These are phyloP conservation scores for Diversispora eburnea DNA, from an alignment of 192 early-diverging fungal genomes.

Conservation along the genomic window DNA sequence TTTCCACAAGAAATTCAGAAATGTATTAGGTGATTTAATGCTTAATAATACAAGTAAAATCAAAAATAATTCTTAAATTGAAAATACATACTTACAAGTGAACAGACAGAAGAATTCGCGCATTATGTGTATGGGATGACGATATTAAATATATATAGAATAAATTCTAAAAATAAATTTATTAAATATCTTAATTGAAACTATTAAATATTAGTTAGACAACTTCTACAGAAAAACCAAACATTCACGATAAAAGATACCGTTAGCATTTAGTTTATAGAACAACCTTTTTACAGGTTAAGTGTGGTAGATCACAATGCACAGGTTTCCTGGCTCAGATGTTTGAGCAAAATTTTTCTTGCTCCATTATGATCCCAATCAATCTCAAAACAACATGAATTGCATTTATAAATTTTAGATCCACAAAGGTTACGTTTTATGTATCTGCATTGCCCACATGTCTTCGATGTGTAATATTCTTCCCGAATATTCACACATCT, in stretches of 20 bases:
- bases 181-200: too few species aligned
- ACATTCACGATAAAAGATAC: not conserved
- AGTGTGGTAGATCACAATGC: not conserved
- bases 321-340: not conserved
- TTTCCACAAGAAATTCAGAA: too few species aligned
- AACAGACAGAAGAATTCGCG: too few species aligned
- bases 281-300: not conserved
- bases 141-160: too few species aligned
- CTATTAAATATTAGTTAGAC: too few species aligned
- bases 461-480: slow-evolving; percentile 4
- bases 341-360: not conserved
- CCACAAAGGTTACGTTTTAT: not conserved
- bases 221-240: slow-evolving; percentile 11
- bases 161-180: too few species aligned
- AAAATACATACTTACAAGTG: too few species aligned
- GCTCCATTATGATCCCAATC: not conserved
- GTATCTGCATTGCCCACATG: not conserved
- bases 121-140: too few species aligned
- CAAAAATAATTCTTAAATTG: too few species aligned
- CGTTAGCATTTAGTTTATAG: not conserved
- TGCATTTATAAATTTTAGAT: not conserved
- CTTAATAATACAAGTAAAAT: too few species aligned
- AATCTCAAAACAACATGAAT: slow-evolving; percentile 4
- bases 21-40: too few species aligned
- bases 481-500: slow-evolving; percentile 3